Conservation (phyloP, 768 basidiomycete genomes). For the Russula earlei region DNA sequence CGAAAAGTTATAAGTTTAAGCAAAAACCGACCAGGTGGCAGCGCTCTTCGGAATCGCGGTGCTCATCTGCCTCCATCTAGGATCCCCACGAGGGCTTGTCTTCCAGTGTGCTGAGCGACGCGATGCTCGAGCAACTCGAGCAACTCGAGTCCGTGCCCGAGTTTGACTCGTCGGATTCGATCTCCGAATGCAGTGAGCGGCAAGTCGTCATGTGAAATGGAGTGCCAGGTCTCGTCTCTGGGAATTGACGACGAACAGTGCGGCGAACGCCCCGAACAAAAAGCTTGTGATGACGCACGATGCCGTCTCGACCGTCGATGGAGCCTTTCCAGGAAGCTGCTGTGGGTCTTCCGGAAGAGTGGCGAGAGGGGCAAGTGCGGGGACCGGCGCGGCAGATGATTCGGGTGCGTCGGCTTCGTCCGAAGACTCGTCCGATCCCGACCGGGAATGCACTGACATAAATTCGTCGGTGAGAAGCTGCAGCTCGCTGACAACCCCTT, state of each 20-base stretch:
- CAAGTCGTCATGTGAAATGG: conserved; percentile 15
- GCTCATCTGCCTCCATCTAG: not conserved
- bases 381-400: conserved; percentile 2
- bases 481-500: conserved; percentile 41
- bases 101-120: conserved; percentile 18
- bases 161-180: conserved; percentile 6
- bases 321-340: conserved; percentile 7
- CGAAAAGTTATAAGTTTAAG: conserved; percentile 6
- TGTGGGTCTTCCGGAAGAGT: conserved; percentile 17
- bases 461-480: conserved; percentile 37
- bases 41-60: not conserved
- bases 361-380: conserved; percentile 17
- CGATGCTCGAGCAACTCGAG: conserved; percentile 20
- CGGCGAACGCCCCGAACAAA: conserved; percentile 47
- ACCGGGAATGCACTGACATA: conserved; percentile 23
- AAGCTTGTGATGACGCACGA: conserved; percentile 49
- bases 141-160: conserved; percentile 15
- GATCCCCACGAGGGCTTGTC: not conserved
- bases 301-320: conserved; percentile 27
- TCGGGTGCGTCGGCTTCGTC: conserved; percentile 1
- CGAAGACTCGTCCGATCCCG: conserved; percentile 18
- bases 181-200: conserved; percentile 1
- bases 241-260: conserved; percentile 28
- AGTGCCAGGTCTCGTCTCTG: conserved; percentile 19
- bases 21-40: not conserved